Percentiles rank a stretch among this genome's conserved stretches.
phyloP scores from a whole-genome alignment of 352 stramenopile genomes.

The Phytopythium litorale region DNA sequence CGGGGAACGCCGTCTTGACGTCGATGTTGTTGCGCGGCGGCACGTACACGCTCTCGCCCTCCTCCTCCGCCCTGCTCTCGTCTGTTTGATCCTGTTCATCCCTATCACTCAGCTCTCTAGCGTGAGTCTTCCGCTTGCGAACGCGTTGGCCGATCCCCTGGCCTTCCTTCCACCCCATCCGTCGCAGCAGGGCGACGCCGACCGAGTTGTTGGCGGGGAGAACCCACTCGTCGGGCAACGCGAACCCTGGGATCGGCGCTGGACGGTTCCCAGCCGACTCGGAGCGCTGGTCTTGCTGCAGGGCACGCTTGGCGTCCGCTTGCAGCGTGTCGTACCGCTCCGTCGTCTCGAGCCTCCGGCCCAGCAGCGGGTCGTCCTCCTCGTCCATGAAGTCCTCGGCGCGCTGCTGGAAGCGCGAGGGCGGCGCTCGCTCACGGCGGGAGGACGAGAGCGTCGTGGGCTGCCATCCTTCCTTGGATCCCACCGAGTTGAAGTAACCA shows the following conservation, averaged over 20 bases:
- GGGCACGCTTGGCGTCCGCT: conserved; percentile 21
- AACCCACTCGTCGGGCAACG: conserved; percentile 72
- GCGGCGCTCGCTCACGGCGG: conserved; percentile 28
- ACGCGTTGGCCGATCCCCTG: conserved; percentile 81
- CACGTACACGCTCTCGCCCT: conserved; percentile 45
- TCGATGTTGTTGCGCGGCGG: conserved; percentile 56
- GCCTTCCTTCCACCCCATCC: conserved; percentile 91
- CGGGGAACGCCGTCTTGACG: conserved; percentile 44
- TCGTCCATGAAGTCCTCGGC: conserved; percentile 94
- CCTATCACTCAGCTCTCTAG: conserved; percentile 1
- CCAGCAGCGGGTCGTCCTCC: conserved; percentile 89
- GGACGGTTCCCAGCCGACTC: neutral
- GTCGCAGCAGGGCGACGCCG: conserved; percentile 73
- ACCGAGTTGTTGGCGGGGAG: conserved; percentile 73
- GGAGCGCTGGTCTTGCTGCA: conserved; percentile 16
- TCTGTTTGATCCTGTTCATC: neutral
- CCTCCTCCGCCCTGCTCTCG: conserved; percentile 7
- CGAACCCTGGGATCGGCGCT: conserved; percentile 29
- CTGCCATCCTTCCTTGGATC: conserved; percentile 86
- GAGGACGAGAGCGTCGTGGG: conserved; percentile 84
- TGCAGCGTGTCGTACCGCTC: conserved; percentile 64
- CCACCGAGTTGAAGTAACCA: conserved; percentile 94
- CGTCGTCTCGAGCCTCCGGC: conserved; percentile 67
- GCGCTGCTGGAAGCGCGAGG: conserved; percentile 38
- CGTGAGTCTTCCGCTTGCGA: conserved; percentile 37